Percentiles rank a stretch among this genome's conserved stretches.
Conservation (phyloP, 140 eudicot genomes). For the Stevia rebaudiana region DNA sequence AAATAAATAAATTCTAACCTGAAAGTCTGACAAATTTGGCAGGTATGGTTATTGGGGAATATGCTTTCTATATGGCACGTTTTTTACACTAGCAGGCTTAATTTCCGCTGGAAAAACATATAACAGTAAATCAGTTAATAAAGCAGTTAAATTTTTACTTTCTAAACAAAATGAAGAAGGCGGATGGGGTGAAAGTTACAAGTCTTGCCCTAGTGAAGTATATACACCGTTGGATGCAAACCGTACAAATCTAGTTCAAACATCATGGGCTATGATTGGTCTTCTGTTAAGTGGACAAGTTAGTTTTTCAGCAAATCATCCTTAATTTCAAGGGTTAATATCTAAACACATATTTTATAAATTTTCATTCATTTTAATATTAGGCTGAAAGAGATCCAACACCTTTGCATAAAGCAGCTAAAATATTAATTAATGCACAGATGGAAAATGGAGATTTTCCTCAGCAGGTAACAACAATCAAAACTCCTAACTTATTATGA, state of each 20-base stretch:
- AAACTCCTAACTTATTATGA: neutral
- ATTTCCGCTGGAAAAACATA: conserved; percentile 42
- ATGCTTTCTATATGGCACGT: conserved; percentile 53
- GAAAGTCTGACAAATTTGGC: conserved; percentile 7
- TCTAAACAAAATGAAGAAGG: conserved; percentile 46
- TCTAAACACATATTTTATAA: neutral
- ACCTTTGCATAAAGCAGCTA: conserved; percentile 51
- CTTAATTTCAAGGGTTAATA: neutral
- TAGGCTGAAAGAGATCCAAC: conserved; percentile 52
- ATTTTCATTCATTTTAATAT: neutral
- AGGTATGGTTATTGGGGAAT: conserved; percentile 70
- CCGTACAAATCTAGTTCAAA: conserved; percentile 53
- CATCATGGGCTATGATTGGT: conserved; percentile 79
- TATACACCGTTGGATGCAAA: conserved; percentile 41
- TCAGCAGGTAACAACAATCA: conserved; percentile 40
- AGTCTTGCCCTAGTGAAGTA: conserved; percentile 60
- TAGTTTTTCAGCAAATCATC: neutral
- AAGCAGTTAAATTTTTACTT: conserved; percentile 36
- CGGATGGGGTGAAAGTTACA: conserved; percentile 71
- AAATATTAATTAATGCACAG: conserved; percentile 44
- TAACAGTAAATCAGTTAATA: conserved; percentile 31
- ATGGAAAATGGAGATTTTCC: conserved; percentile 56
- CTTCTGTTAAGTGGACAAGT: conserved; percentile 62
- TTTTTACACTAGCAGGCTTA: conserved; percentile 34
- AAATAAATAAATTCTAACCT: too few species aligned